Conservation (phyloP, 2,329 filamentous ascomycete genomes). For the Aspergillus sp. region DNA sequence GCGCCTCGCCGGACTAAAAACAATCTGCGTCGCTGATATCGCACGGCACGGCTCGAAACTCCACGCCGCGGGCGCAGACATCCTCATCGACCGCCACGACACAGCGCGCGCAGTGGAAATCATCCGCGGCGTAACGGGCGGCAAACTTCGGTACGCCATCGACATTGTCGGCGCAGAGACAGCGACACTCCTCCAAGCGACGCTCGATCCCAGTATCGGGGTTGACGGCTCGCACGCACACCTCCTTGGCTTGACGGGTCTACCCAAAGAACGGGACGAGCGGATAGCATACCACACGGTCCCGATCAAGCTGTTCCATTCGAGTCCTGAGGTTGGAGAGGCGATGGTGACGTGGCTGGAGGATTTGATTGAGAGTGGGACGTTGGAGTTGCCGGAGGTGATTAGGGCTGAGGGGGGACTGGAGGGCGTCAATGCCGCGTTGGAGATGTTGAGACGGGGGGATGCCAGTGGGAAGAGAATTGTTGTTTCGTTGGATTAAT, state of each 20-base stretch:
- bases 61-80: constrained; percentile 55
- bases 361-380: constrained; percentile 55
- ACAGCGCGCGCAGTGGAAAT: constrained; percentile 65
- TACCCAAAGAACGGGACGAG: constrained; percentile 58
- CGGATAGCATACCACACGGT: constrained; percentile 61
- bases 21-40: constrained; percentile 66
- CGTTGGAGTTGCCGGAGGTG: constrained; percentile 63
- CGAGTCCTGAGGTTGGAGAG: constrained; percentile 63
- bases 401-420: constrained; percentile 64
- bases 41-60: constrained; percentile 64
- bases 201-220: constrained; percentile 38
- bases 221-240: constrained; percentile 46
- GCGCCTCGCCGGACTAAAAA: constrained; percentile 62
- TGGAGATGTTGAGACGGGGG: constrained; percentile 66
- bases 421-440: constrained; percentile 64
- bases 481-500: constrained; percentile 51
- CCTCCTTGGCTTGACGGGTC: constrained; percentile 65
- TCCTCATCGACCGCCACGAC: constrained; percentile 69
- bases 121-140: constrained; percentile 58
- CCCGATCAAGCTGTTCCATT: constrained; percentile 75
- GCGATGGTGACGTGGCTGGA: constrained; percentile 67
- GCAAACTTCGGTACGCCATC: constrained; percentile 64
- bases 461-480: constrained; percentile 68
- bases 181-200: constrained; percentile 57
- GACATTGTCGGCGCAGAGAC: constrained; percentile 68